Conservation (phyloP, 1,139 yeast genomes). For the Geotrichum siamense region DNA sequence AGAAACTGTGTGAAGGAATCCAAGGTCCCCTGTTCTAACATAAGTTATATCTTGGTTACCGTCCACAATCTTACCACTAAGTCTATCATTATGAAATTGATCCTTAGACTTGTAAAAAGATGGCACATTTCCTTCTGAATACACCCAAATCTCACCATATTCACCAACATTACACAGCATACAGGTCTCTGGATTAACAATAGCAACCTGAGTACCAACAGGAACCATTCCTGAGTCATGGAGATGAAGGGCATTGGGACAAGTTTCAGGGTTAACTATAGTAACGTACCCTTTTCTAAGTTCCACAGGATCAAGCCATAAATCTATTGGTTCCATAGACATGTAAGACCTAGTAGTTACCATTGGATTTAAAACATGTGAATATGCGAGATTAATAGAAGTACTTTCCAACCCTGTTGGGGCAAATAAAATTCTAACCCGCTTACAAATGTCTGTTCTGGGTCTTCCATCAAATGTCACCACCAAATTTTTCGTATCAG, state of each 20-base stretch:
- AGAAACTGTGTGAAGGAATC: conserved; percentile 73
- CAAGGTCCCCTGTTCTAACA: conserved; percentile 88
- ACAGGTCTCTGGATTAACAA: conserved; percentile 89
- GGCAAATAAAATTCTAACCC: conserved; percentile 56
- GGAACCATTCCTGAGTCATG: conserved; percentile 98
- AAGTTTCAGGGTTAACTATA: conserved; percentile 65
- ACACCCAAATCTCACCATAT: conserved; percentile 95
- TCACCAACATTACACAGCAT: conserved; percentile 83
- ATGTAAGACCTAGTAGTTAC: conserved; percentile 79
- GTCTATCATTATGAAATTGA: conserved; percentile 42
- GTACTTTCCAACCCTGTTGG: conserved; percentile 60
- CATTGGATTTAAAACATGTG: conserved; percentile 75
- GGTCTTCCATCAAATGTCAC: conserved; percentile 75
- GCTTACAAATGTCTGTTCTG: conserved; percentile 46
- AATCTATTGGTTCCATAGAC: conserved; percentile 81
- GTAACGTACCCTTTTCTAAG: conserved; percentile 81
- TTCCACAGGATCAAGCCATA: conserved; percentile 82
- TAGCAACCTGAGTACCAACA: conserved; percentile 85
- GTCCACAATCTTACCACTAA: conserved; percentile 50
- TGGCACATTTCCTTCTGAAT: conserved; percentile 72
- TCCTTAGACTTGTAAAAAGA: conserved; percentile 52
- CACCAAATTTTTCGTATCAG: conserved; percentile 72
- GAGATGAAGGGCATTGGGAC: conserved; percentile 61
- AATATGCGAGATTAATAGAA: conserved; percentile 70
- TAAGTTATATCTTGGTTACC: conserved; percentile 61